Evolutionary conservation across 805 yeast species (phyloP).

Genomic region (Saccharomycopsis fermentans): DNA sequence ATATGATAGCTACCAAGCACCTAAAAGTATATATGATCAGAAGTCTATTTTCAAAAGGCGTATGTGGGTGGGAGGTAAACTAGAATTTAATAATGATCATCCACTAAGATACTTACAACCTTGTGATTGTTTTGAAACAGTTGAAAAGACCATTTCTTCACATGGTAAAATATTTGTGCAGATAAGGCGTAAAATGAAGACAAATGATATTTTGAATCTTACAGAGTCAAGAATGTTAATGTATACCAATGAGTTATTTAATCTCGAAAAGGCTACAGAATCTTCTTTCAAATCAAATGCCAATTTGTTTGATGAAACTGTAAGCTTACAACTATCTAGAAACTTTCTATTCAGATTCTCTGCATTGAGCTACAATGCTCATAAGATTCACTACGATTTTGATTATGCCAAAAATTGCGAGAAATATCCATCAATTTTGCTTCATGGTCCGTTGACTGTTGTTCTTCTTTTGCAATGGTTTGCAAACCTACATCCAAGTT

Average conservation of each 20-base stretch:
- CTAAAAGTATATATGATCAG: slow-evolving; percentile 23
- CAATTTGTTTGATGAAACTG: slow-evolving; percentile 1
- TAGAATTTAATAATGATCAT: slow-evolving; percentile 30
- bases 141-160: slow-evolving; percentile 28
- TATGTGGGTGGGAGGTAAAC: slow-evolving; percentile 71
- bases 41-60: slow-evolving; percentile 40
- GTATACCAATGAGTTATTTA: slow-evolving; percentile 41
- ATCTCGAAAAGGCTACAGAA: slow-evolving; percentile 19
- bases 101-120: slow-evolving; percentile 29
- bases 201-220: slow-evolving; percentile 24
- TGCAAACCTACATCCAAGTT: slow-evolving; percentile 17
- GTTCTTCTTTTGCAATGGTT: slow-evolving; percentile 51
- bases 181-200: slow-evolving; percentile 39
- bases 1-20: slow-evolving; percentile 71
- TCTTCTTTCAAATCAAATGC: slow-evolving; percentile 12
- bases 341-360: slow-evolving; percentile 52
- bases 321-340: slow-evolving; percentile 28
- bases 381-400: slow-evolving; percentile 67
- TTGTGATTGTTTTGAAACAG: slow-evolving; percentile 43
- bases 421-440: slow-evolving; percentile 48
- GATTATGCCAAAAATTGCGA: slow-evolving; percentile 45
- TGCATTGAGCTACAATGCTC: slow-evolving; percentile 73
- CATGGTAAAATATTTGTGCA: slow-evolving; percentile 38
- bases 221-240: slow-evolving; percentile 51
- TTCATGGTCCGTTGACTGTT: slow-evolving; percentile 76